Conservation (phyloP, 345 rosid genomes). For the Populus pruinosa region DNA sequence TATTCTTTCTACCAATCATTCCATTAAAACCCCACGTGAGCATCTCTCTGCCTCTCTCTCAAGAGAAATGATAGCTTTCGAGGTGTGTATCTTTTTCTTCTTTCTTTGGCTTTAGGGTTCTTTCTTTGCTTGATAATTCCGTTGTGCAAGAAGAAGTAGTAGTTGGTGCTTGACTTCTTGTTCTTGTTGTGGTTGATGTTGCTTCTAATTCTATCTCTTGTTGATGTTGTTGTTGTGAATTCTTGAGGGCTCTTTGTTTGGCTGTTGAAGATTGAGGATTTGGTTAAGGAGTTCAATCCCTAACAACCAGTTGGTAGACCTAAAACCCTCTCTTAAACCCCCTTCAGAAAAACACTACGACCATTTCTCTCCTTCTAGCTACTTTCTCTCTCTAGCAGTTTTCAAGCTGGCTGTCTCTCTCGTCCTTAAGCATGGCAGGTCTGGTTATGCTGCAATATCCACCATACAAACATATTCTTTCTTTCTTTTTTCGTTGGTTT, state of each 20-base stretch:
- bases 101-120: slow-evolving; percentile 13
- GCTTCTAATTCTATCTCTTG: slow-evolving; percentile 1
- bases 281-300: slow-evolving; percentile 73
- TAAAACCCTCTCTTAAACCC: slow-evolving; percentile 62
- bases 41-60: slow-evolving; percentile 19
- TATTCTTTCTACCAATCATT: slow-evolving; percentile 41
- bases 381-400: slow-evolving; percentile 14
- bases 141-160: slow-evolving; percentile 14
- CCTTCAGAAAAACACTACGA: slow-evolving; percentile 14
- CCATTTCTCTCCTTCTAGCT: slow-evolving; percentile 12
- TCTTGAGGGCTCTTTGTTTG: slow-evolving; percentile 11
- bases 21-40: slow-evolving; percentile 52
- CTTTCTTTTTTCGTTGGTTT: slow-evolving; percentile 9
- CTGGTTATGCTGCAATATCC: slow-evolving; percentile 56
- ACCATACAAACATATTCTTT: slow-evolving; percentile 48
- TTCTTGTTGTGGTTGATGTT: slow-evolving; percentile 12
- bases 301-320: slow-evolving; percentile 97
- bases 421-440: slow-evolving; percentile 46
- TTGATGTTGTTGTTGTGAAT: slow-evolving; percentile 14
- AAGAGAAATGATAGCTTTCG: slow-evolving; percentile 25
- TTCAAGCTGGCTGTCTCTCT: slow-evolving; percentile 38
- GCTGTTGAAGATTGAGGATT: slow-evolving; percentile 38
- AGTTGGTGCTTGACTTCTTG: slow-evolving; percentile 35
- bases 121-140: slow-evolving; percentile 30
- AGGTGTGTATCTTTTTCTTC: slow-evolving; percentile 5